These are phyloP conservation scores for Candida vartiovaarae DNA, from an alignment of 805 yeast genomes.

Conservation along the genomic window DNA sequence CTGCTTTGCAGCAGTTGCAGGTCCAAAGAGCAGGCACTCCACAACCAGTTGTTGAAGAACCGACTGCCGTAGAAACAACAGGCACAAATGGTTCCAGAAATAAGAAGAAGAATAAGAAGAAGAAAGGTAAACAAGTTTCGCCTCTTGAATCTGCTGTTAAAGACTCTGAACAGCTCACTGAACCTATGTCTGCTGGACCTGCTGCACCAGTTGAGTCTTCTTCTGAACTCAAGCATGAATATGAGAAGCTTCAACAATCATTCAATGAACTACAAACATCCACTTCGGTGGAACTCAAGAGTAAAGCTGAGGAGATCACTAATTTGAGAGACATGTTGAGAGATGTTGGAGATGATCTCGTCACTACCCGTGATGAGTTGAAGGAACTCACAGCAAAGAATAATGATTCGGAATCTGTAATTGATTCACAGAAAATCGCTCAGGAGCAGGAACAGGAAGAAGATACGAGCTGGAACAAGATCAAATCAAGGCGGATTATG, in stretches of 20 bases:
- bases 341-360: slow-evolving; percentile 74
- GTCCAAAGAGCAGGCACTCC: slow-evolving; percentile 2
- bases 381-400: slow-evolving; percentile 29
- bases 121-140: slow-evolving; percentile 4
- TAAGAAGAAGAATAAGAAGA: slow-evolving; percentile 14
- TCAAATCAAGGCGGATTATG: slow-evolving; percentile 3
- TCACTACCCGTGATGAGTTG: slow-evolving; percentile 54
- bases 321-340: slow-evolving; percentile 67
- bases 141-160: slow-evolving; percentile 12
- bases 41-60: too few relatives aligned
- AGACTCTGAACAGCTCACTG: slow-evolving; percentile 17
- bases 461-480: slow-evolving; percentile 28
- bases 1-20: slow-evolving; percentile 4
- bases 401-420: slow-evolving; percentile 6
- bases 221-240: not conserved
- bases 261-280: slow-evolving; percentile 15
- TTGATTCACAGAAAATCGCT: not conserved
- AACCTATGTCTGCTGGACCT: not conserved
- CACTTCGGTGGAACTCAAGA: slow-evolving; percentile 23
- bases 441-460: slow-evolving; percentile 22
- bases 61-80: not conserved
- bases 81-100: not conserved
- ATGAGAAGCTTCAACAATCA: slow-evolving; percentile 1
- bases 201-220: not conserved
- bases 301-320: slow-evolving; percentile 57